Conservation (phyloP, 306 rosid species). For the Cicer cuneatum region DNA sequence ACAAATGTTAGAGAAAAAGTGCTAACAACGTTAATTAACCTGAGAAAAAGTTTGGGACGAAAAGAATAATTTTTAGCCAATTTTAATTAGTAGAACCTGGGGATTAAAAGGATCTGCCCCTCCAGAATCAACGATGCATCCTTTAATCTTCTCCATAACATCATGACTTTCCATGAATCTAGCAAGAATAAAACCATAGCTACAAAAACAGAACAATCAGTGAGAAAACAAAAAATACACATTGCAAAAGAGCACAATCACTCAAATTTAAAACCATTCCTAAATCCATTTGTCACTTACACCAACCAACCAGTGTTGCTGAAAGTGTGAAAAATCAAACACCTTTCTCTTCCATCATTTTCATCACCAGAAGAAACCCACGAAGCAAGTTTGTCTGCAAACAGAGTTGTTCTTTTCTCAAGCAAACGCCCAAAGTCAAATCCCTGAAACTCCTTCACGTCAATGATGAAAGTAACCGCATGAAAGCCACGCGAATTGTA, state of each 20-base stretch:
- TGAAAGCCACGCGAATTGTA: slow-evolving; percentile 74
- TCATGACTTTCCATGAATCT: slow-evolving; percentile 56
- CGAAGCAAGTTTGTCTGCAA: slow-evolving; percentile 59
- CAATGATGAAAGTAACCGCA: slow-evolving; percentile 74
- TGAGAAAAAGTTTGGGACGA: no score
- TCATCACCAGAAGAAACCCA: slow-evolving; percentile 62
- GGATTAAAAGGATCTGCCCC: slow-evolving; percentile 85
- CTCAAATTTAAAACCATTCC: not conserved
- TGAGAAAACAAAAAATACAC: not conserved
- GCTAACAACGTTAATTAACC: no score
- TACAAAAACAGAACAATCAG: slow-evolving; percentile 44
- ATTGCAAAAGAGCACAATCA: not conserved
- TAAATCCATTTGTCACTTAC: slow-evolving; percentile 51
- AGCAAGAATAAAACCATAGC: slow-evolving; percentile 77
- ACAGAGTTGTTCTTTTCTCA: slow-evolving; percentile 54
- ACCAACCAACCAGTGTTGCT: slow-evolving; percentile 97
- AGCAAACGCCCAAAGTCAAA: slow-evolving; percentile 62
- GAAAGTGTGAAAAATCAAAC: slow-evolving; percentile 79
- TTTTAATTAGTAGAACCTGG: slow-evolving; percentile 55
- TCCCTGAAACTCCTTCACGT: slow-evolving; percentile 58
- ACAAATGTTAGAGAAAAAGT: no score
- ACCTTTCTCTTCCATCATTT: slow-evolving; percentile 65
- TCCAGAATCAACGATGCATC: slow-evolving; percentile 87
- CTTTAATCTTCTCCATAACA: slow-evolving; percentile 70
- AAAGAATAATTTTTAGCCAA: no score